Base-by-base conservation (phyloP, 1,284 basidiomycete species). In the Leucoagaricus sp. region DNA sequence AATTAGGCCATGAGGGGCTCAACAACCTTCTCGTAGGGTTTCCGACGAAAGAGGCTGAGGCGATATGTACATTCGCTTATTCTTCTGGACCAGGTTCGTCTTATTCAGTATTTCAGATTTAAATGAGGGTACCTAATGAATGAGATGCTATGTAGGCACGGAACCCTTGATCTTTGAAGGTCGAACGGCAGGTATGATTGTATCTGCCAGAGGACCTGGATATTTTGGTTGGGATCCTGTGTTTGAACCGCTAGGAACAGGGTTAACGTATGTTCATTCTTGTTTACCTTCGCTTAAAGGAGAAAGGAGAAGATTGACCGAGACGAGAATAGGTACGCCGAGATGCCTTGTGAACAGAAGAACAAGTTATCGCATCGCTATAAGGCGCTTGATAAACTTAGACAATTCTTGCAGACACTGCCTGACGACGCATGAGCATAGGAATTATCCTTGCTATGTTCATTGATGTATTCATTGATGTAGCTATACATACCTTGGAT, bases 41-140 rank as follows among this genome's bases (percentile, higher is more conserved):
- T 69, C 74, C 80, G 0, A 91, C 85, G 8, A 92, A 84, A 57
- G 82, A 81, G 13, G 96, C 97, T 0, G 90, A 87, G 64, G 96
- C 96, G 0, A 78, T 98, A 7, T 98, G 96, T 75, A 98, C 96
- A 0, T 98, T 98, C 65, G 96, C 95, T 7, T 98, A 97, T 72
- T 93, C 86, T 51, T 76, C 90, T 2, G 93, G 94, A 0, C 93
- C 94, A 9, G 87, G 85, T 64, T 68, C 29, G 62, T 15, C 13
- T 15, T 10, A 21, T 8, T 15, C n/a, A 2, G n/a, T 17, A 25
- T 41, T 19, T 36, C 19, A 8, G 21, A 17, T 42, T 51, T 51
- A 13, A 15, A 34, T 40, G 40, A n/a, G 19, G 25, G 12, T 31
- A 12, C 17, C 34, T 21, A 36, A 7, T 23, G 21, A 42, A 3